Evolutionary conservation across 2,329 filamentous ascomycete species (phyloP).

Genomic region (Colletotrichum sp.): DNA sequence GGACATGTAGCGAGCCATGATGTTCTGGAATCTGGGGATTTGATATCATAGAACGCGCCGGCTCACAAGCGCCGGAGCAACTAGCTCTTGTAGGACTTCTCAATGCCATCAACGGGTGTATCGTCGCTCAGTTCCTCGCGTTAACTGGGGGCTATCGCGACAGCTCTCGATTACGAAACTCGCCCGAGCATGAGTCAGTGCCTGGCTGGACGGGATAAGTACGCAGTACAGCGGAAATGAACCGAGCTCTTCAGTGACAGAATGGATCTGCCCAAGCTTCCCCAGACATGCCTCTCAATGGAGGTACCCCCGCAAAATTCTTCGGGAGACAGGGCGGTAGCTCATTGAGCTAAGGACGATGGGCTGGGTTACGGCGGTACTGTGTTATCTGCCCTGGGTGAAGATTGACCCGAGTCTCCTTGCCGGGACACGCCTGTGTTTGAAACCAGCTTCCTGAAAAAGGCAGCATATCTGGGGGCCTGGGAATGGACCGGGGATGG

Average conservation of each 20-base stretch:
- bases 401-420: constrained; percentile 15
- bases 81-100: neutral
- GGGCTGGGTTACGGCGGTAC: neutral
- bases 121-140: constrained; percentile 7
- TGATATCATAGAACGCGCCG: neutral
- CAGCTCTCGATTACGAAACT: constrained; percentile 1
- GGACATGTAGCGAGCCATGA: neutral
- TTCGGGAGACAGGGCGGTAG: constrained; percentile 2
- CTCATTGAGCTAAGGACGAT: neutral
- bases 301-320: constrained; percentile 11
- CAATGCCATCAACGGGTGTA: neutral
- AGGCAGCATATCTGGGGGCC: constrained; percentile 2
- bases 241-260: constrained; percentile 9
- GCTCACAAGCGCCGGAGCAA: neutral
- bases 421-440: constrained; percentile 14
- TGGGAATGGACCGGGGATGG: constrained; percentile 6
- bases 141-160: neutral
- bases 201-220: neutral
- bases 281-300: constrained; percentile 12
- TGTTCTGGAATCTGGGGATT: neutral
- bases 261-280: constrained; percentile 20
- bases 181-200: constrained; percentile 4
- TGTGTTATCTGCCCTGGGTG: constrained; percentile 9
- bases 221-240: constrained; percentile 16
- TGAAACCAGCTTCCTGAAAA: constrained; percentile 19